These are phyloP conservation scores for Spiromastix sp. DNA, from an alignment of 2,329 filamentous ascomycete genomes.

Conservation along the genomic window DNA sequence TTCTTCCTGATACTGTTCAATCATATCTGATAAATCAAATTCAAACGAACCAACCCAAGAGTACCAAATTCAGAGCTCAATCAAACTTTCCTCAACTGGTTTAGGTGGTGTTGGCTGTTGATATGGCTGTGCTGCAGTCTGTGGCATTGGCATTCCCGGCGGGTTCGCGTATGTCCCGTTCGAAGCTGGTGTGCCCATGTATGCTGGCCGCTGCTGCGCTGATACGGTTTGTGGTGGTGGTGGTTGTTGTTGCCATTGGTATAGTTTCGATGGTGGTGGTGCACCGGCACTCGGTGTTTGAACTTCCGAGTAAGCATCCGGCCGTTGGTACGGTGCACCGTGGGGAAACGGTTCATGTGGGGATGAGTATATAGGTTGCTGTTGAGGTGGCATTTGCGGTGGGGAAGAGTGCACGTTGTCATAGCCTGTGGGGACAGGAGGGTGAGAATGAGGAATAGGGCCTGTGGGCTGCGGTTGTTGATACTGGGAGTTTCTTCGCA, in stretches of 20 bases:
- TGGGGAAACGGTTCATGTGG: too few species aligned
- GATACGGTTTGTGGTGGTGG: constrained; percentile 19
- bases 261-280: too few species aligned
- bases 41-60: too few species aligned
- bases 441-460: constrained; percentile 2
- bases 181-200: too few species aligned
- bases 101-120: constrained; percentile 40
- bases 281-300: too few species aligned
- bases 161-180: too few species aligned
- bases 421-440: background rate
- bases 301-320: too few species aligned
- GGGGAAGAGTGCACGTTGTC: constrained; percentile 19
- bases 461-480: constrained; percentile 11
- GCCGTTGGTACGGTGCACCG: too few species aligned
- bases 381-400: constrained; percentile 32
- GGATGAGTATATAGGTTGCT: too few species aligned
- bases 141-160: constrained; percentile 9
- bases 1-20: too few species aligned
- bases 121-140: constrained; percentile 35
- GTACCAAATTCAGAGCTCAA: constrained; percentile 70
- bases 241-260: background rate
- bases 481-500: constrained; percentile 16
- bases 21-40: too few species aligned
- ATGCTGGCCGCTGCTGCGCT: background rate
- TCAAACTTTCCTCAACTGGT: constrained; percentile 64